Percentiles rank a stretch among this genome's conserved stretches.
Conservation (phyloP, 495 filamentous ascomycete species). For the Aspergillus egyptiacus region DNA sequence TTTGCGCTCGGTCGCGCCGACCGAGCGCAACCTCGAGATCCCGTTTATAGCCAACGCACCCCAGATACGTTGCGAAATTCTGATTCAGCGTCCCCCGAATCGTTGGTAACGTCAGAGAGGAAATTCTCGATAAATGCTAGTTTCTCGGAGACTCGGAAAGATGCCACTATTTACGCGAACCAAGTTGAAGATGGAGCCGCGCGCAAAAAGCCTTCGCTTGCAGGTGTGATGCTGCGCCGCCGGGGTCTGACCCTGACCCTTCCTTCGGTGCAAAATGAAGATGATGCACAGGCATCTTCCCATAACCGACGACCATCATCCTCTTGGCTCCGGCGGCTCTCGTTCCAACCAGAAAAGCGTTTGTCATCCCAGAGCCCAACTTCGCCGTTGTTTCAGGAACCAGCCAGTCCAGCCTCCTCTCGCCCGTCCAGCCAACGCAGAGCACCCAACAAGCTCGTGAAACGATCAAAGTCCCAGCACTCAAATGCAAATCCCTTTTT, state of each 20-base stretch:
- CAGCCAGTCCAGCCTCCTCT: slow-evolving; percentile 58
- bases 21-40: slow-evolving; percentile 28
- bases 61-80: slow-evolving; percentile 19
- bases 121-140: slow-evolving; percentile 9
- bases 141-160: slow-evolving; percentile 4
- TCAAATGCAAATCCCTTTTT: slow-evolving; percentile 32
- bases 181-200: slow-evolving; percentile 18
- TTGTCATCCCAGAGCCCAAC: slow-evolving; percentile 61
- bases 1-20: slow-evolving; percentile 57
- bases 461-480: slow-evolving; percentile 65
- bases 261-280: slow-evolving; percentile 26
- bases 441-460: slow-evolving; percentile 80
- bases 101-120: slow-evolving; percentile 16
- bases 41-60: slow-evolving; percentile 22
- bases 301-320: slow-evolving; percentile 47
- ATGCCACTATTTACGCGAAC: slow-evolving; percentile 5
- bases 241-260: slow-evolving; percentile 38
- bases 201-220: slow-evolving; percentile 44
- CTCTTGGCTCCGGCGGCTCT: slow-evolving; percentile 75
- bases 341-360: slow-evolving; percentile 66
- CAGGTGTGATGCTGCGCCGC: slow-evolving; percentile 43
- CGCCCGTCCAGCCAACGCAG: slow-evolving; percentile 40
- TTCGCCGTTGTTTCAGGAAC: slow-evolving; percentile 65
- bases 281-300: slow-evolving; percentile 30
- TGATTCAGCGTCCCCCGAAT: slow-evolving; percentile 23